Percentiles rank a stretch among this genome's conserved stretches.
phyloP scores from a whole-genome alignment of 23 red algal genomes.

The Gracilaria vermiculophylla region DNA sequence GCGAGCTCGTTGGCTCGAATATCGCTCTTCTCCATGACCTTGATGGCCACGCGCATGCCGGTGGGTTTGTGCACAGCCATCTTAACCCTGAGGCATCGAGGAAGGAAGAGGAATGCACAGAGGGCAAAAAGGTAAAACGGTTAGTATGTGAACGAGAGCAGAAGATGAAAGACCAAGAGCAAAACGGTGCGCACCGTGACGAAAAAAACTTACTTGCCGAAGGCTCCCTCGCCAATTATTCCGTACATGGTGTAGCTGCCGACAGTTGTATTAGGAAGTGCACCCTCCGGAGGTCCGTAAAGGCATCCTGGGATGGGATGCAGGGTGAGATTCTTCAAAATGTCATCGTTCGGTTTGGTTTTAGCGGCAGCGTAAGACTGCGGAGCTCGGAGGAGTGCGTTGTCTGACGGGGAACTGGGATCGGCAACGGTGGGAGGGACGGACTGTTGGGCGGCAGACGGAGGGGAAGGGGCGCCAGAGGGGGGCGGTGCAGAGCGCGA shows the following conservation, averaged over 20 bases:
- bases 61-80: conserved; percentile 65
- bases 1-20: conserved; percentile 67
- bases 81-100: conserved; percentile 47
- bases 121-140: not conserved
- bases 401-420: not conserved
- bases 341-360: not conserved
- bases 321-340: not conserved
- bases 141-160: not conserved
- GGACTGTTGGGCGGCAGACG: no score
- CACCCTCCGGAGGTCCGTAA: not conserved
- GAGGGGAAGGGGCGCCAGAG: not conserved
- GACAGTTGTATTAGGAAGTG: conserved; percentile 25
- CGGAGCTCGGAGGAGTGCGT: not conserved
- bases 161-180: not conserved
- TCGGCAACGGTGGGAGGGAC: no score
- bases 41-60: conserved; percentile 60
- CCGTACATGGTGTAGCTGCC: conserved; percentile 66
- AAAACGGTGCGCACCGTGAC: not conserved
- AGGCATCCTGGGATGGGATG: not conserved
- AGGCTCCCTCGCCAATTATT: conserved; percentile 63
- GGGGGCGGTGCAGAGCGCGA: not conserved
- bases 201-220: conserved; percentile 64
- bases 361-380: not conserved
- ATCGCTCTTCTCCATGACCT: conserved; percentile 80
- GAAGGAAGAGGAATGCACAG: not conserved